Percentiles rank a stretch among this genome's conserved stretches.
phyloP scores from a whole-genome alignment of 257 asterid genomes.

The Fraxinus excelsior region DNA sequence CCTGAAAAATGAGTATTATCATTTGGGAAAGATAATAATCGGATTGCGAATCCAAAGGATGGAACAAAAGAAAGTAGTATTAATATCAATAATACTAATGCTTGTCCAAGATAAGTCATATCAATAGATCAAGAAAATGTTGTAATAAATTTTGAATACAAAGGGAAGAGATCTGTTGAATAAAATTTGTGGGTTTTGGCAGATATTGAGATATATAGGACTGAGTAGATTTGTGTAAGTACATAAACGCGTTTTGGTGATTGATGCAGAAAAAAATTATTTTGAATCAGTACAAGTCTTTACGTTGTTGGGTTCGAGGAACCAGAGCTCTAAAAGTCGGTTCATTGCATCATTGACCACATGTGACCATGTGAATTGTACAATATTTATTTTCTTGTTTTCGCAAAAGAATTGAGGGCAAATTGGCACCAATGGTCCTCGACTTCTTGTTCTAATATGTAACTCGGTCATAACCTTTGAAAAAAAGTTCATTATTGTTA shows the following conservation, averaged over 20 bases:
- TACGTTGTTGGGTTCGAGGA: conserved; percentile 30
- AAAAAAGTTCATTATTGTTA: neutral
- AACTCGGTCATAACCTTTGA: neutral
- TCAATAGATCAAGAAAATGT: neutral
- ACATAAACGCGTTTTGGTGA: neutral
- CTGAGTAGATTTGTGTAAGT: neutral
- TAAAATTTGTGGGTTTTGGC: neutral
- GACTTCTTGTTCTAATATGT: neutral
- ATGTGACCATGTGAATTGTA: conserved; percentile 28
- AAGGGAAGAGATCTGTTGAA: neutral
- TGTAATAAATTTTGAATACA: neutral
- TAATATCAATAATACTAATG: conserved; percentile 18
- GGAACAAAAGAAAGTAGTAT: conserved; percentile 28
- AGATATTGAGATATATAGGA: neutral
- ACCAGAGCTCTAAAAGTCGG: conserved; percentile 19
- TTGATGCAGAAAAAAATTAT: conserved; percentile 4
- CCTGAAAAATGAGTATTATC: neutral
- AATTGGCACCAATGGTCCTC: conserved; percentile 1
- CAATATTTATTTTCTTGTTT: neutral
- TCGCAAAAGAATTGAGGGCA: neutral
- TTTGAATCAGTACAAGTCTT: conserved; percentile 10
- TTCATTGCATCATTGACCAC: conserved; percentile 23
- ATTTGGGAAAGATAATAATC: conserved; percentile 10
- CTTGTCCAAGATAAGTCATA: neutral
- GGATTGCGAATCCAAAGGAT: conserved; percentile 24